Evolutionary conservation across 2,329 filamentous ascomycete genomes (phyloP).

Genomic region (Stagonosporopsis rhizophila): DNA sequence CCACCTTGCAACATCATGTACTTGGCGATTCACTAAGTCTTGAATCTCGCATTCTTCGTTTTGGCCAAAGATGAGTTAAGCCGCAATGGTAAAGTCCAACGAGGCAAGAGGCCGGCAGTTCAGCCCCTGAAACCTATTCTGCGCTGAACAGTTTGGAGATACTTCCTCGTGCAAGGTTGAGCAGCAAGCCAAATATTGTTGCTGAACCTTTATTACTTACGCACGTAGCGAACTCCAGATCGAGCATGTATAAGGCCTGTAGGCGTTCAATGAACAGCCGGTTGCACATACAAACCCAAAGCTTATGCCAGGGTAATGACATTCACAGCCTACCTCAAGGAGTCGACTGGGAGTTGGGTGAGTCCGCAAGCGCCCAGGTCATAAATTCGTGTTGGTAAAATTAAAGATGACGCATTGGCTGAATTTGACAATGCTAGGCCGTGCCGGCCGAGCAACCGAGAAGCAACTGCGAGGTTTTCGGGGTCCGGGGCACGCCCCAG

Average conservation of each 20-base stretch:
- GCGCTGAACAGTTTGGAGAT: no score
- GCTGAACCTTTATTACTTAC: not conserved
- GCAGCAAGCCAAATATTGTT: no score
- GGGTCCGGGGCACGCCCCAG: conserved; percentile 12
- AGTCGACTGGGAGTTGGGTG: not conserved
- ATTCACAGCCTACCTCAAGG: not conserved
- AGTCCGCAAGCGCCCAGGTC: not conserved
- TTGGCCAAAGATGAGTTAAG: no score
- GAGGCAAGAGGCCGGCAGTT: no score
- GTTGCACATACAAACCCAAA: not conserved
- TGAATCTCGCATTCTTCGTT: no score
- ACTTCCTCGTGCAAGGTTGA: no score
- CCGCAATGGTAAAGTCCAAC: no score
- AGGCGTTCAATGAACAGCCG: not conserved
- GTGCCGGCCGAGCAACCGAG: not conserved
- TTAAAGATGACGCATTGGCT: conserved; percentile 14
- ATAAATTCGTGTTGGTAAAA: conserved; percentile 10
- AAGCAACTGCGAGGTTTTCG: conserved; percentile 4
- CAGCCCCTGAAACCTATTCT: no score
- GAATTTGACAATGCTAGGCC: not conserved
- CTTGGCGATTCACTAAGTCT: no score
- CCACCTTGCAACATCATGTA: no score
- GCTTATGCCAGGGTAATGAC: not conserved
- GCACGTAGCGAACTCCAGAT: not conserved
- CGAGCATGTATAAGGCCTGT: not conserved